Conservation (phyloP, 2,329 filamentous ascomycete genomes). For the Paecilomyces sp. region DNA sequence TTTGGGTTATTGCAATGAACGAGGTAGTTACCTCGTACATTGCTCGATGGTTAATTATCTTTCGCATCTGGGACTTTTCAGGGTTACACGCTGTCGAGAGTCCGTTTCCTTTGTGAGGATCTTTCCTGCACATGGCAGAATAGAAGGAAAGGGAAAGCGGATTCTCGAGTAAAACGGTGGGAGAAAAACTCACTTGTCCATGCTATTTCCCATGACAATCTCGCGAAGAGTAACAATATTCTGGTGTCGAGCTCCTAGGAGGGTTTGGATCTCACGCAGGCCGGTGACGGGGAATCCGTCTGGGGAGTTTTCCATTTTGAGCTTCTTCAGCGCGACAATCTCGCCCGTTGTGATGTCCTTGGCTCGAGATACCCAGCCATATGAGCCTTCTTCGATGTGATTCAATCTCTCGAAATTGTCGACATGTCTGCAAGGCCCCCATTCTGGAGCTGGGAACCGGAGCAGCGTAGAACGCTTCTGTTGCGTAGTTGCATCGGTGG, state of each 20-base stretch:
- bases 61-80: slow-evolving; percentile 32
- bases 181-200: slow-evolving; percentile 47
- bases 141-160: not conserved
- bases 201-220: slow-evolving; percentile 67
- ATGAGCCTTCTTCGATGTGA: slow-evolving; percentile 94
- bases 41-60: slow-evolving; percentile 25
- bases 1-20: slow-evolving; percentile 14
- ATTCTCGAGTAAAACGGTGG: not conserved
- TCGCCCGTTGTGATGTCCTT: slow-evolving; percentile 65
- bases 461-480: slow-evolving; percentile 52
- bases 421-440: slow-evolving; percentile 68
- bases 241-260: slow-evolving; percentile 69
- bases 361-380: slow-evolving; percentile 87
- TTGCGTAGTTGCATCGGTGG: not conserved
- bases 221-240: slow-evolving; percentile 80
- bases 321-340: slow-evolving; percentile 84
- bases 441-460: slow-evolving; percentile 61
- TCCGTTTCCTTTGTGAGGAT: not conserved
- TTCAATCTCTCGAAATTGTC: slow-evolving; percentile 89
- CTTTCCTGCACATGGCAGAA: not conserved
- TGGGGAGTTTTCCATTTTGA: slow-evolving; percentile 74
- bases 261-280: slow-evolving; percentile 84
- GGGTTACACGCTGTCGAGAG: slow-evolving; percentile 2
- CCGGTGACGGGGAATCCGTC: slow-evolving; percentile 92
- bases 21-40: slow-evolving; percentile 5